phyloP scores from a whole-genome alignment of 306 rosid species.

The Medicago lupulina region DNA sequence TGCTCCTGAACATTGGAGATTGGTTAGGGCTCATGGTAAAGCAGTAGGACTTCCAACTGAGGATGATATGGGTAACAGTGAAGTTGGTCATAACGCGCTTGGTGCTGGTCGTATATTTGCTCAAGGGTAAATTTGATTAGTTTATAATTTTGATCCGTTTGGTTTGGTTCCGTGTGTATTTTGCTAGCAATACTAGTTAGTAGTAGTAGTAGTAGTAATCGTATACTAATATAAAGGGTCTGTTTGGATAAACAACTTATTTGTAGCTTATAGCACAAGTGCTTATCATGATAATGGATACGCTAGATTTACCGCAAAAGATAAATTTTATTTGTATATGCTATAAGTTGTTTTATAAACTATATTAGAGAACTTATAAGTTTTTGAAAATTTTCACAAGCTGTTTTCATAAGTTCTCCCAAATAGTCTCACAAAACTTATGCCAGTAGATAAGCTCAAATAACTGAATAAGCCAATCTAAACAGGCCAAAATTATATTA shows the following conservation, averaged over 20 bases:
- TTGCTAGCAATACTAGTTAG: slow-evolving; percentile 10
- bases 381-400: no score
- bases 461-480: no score
- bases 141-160: slow-evolving; percentile 13
- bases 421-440: no score
- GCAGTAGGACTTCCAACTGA: slow-evolving; percentile 97
- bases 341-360: no score
- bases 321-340: no score
- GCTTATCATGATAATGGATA: no score
- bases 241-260: no score
- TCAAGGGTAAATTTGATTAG: slow-evolving; percentile 72
- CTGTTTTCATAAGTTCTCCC: no score
- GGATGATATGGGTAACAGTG: slow-evolving; percentile 99
- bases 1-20: slow-evolving; percentile 88
- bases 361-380: no score
- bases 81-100: slow-evolving; percentile 97
- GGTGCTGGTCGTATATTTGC: slow-evolving; percentile 98
- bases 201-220: background rate
- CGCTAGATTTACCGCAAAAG: no score
- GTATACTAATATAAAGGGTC: background rate
- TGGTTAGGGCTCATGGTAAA: slow-evolving; percentile 90
- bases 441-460: no score
- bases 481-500: background rate
- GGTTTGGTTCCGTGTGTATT: background rate
- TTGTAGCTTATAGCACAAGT: no score